phyloP scores from a whole-genome alignment of 257 asterid genomes.

The Solanum appendiculatum region DNA sequence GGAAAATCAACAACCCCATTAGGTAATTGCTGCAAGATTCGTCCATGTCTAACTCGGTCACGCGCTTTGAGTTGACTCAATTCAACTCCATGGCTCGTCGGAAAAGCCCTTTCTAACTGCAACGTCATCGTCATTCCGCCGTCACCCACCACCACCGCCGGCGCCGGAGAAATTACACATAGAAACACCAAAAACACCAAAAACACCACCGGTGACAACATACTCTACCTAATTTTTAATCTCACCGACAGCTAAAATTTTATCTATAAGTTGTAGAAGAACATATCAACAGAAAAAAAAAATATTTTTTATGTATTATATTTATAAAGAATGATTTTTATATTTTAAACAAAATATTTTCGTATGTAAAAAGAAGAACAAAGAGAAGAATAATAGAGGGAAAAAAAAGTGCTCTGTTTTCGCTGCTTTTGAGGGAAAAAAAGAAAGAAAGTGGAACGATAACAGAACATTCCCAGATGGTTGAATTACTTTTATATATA shows the following conservation, averaged over 20 bases:
- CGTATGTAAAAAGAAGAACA: neutral
- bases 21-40: slow-evolving; percentile 57
- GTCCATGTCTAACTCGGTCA: slow-evolving; percentile 69
- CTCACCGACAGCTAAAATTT: neutral
- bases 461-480: neutral
- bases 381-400: neutral
- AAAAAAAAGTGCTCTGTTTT: neutral
- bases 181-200: slow-evolving; percentile 16
- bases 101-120: slow-evolving; percentile 59
- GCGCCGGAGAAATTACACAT: slow-evolving; percentile 17
- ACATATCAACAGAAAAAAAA: neutral
- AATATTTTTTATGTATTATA: neutral
- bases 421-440: neutral
- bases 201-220: slow-evolving; percentile 1
- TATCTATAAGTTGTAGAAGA: neutral
- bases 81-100: slow-evolving; percentile 51
- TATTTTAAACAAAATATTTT: neutral
- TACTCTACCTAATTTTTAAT: neutral
- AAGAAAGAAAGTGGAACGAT: neutral
- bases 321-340: neutral
- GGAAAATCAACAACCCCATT: slow-evolving; percentile 71
- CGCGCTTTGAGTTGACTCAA: slow-evolving; percentile 61
- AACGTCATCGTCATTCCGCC: slow-evolving; percentile 48
- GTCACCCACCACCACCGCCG: slow-evolving; percentile 17
- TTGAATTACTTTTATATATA: neutral